Percentiles rank a stretch among this genome's conserved stretches.
Conservation (phyloP, 208 protist species). For the Trypanosoma melophagium region DNA sequence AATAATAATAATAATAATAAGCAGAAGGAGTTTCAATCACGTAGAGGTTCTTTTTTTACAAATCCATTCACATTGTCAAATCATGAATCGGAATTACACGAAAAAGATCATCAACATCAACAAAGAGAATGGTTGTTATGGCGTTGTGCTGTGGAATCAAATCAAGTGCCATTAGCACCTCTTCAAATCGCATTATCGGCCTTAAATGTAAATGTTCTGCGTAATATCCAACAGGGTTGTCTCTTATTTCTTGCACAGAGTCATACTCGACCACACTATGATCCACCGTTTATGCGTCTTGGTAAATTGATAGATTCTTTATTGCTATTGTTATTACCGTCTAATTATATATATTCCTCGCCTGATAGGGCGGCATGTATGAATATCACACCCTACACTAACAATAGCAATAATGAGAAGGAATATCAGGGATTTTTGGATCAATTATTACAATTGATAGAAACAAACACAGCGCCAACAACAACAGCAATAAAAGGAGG, state of each 20-base stretch:
- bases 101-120: background rate
- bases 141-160: slow-evolving; percentile 25
- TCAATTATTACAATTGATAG: background rate
- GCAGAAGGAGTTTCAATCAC: background rate
- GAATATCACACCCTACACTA: background rate
- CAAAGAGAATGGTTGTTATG: slow-evolving; percentile 18
- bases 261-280: slow-evolving; percentile 28
- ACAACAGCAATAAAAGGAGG: background rate
- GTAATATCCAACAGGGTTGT: slow-evolving; percentile 26
- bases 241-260: slow-evolving; percentile 24
- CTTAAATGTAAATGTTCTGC: background rate
- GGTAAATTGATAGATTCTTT: slow-evolving; percentile 25
- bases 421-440: background rate
- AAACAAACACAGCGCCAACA: background rate
- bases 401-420: background rate
- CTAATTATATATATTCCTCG: too few relatives aligned
- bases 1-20: slow-evolving; percentile 1
- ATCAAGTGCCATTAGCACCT: background rate
- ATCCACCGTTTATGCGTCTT: slow-evolving; percentile 33
- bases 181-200: slow-evolving; percentile 15
- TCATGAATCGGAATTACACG: too few relatives aligned
- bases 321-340: too few relatives aligned
- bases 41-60: background rate
- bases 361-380: background rate
- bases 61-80: too few relatives aligned